Evolutionary conservation across 1,139 yeast genomes (phyloP), one percentile per base, ranked within the genome.

Genomic region (Wickerhamomyces sp.): DNA sequence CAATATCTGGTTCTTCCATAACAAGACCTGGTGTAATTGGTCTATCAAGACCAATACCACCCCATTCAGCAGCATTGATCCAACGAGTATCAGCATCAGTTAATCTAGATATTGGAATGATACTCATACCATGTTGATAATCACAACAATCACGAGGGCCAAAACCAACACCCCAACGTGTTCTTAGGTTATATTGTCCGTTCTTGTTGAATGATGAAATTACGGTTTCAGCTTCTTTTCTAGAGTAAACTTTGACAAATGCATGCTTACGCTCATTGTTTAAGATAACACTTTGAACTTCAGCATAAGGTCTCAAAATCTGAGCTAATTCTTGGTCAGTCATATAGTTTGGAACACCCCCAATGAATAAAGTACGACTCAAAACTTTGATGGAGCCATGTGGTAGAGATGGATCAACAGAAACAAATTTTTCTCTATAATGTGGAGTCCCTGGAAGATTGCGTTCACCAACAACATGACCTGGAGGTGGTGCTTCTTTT

Each of bases 141-240:
- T 93, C 94, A 65, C 96, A 89, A 70, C 98, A 91, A 64, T 93
- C 98, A 72, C 99, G 81, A 44, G 99, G 99, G 5, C 99, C 99
- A 62, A 88, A 93, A 2, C 99, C 99, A 53, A 93, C 98, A 55
- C 98, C 99, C 99, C 99, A 93, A 62, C 97, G 78, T 10, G 95
- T 88, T 69, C 93, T 87, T 62, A 80, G 78, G 42, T 75, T 82
- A 55, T 71, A 76, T 61, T 72, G 62, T 7, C 84, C 83, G 43
- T 72, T 72, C 49, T 73, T 71, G 53, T 73, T 73, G 54, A 75
- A 82, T 66, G 57, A 78, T 59, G 66, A 79, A 64, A 72, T 78
- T 51, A 90, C 91, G 52, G 75, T 78, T 62, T 89, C 96, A 27
- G 99, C 99, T 64, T 91, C 98, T 41, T 75, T 76, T 68, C 99